Evolutionary conservation across 768 basidiomycete species (phyloP), one percentile per base, ranked within the genome.

Genomic region (Suillus hirtellus): DNA sequence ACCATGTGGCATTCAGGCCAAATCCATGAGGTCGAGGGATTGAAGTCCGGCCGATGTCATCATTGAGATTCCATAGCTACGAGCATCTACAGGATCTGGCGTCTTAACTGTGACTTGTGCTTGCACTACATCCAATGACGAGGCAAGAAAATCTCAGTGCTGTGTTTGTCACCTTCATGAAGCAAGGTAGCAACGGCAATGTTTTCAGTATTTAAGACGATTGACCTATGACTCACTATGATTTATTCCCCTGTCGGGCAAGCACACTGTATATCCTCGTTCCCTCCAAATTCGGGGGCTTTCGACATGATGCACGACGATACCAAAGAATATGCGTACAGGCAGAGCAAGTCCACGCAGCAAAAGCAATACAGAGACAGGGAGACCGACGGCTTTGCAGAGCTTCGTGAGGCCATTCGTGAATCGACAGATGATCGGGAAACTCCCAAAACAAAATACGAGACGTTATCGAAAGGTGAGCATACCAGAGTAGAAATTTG

Each of bases 361-460:
- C 56, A 58, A 42, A 42, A 42, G 40, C 38, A 58, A 42, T 58
- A 58, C 56, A 58, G 56, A 27, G 56, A 58, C 11, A 58, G 40
- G 40, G 56, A 58, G 56, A 15, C 31, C 24, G 11, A 42, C 17
- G 17, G 40, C 40, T 58, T 58, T 58, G 38, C 38, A 17, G 40
- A 58, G 2, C 56, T 58, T 42, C 56, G 56, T 27, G 56, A 58
- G 31, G 40, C 40, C 17, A 42, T 58, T 42, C 40, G 56, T 17
- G 56, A 42, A 42, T 27, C 24, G 11, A 58, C 56, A 19, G 38
- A 42, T 27, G 24, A 58, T 42, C 56, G 42, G 21, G 56, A 58
- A 31, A 1, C 6, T 15, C 56, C 56, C 6, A 27, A 14, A 17
- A 27, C 56, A 11, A 58, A 21, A 42, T 17, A 42, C 17, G 56